phyloP scores from a whole-genome alignment of 257 asterid genomes.

The Datura wrightii region DNA sequence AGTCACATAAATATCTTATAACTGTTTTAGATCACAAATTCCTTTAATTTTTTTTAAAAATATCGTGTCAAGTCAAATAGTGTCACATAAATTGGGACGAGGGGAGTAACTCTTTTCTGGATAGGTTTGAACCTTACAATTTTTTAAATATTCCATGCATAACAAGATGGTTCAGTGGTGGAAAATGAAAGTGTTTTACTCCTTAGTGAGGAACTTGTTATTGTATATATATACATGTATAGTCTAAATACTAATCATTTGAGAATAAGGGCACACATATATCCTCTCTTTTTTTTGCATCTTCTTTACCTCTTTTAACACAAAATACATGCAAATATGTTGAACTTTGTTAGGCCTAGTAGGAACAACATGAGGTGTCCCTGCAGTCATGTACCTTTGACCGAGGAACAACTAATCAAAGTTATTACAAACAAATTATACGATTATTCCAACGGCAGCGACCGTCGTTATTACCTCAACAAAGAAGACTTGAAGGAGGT shows the following conservation, averaged over 20 bases:
- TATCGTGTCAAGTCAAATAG: too few species aligned
- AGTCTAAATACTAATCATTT: neutral
- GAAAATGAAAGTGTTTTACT: neutral
- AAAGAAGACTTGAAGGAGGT: constrained; percentile 29
- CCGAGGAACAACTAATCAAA: neutral
- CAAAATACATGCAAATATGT: neutral
- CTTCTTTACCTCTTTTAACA: neutral
- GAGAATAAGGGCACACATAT: neutral
- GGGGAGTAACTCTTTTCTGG: too few species aligned
- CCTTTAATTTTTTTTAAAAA: too few species aligned
- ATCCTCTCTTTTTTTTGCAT: neutral
- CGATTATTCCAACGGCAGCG: neutral
- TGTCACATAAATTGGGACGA: too few species aligned
- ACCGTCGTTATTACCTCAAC: constrained; percentile 9
- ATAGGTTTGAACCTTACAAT: too few species aligned
- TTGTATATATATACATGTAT: neutral
- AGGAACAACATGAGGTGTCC: neutral
- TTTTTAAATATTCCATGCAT: too few species aligned
- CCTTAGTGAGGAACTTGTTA: neutral
- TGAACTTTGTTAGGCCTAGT: neutral
- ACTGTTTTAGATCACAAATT: too few species aligned
- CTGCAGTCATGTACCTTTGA: neutral
- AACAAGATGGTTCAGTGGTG: neutral
- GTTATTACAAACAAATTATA: neutral
- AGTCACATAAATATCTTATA: too few species aligned